These are phyloP conservation scores for Backusella australiensis DNA, from an alignment of 192 early-diverging fungal species.

Conservation along the genomic window DNA sequence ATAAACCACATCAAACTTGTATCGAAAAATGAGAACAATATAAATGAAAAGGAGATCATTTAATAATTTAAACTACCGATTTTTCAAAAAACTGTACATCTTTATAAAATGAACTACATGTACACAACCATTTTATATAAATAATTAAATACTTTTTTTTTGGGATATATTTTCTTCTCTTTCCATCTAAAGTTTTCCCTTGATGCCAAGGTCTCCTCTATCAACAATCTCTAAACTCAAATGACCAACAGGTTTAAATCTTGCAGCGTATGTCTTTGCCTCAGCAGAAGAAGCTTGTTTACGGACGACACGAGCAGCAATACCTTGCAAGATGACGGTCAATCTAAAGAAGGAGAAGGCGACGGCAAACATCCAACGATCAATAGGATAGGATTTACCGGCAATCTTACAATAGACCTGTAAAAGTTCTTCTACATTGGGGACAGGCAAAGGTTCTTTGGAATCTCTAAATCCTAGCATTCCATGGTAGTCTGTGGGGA, in stretches of 20 bases:
- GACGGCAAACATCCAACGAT: conserved; percentile 76
- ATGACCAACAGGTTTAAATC: conserved; percentile 48
- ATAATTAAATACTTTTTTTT: background rate
- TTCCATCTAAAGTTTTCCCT: conserved; percentile 2
- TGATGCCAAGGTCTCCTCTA: conserved; percentile 34
- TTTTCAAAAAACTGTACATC: too few relatives aligned
- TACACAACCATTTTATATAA: background rate
- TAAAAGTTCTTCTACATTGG: conserved; percentile 66
- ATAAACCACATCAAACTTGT: background rate
- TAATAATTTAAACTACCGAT: background rate
- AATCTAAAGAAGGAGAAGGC: conserved; percentile 90
- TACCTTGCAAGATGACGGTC: conserved; percentile 83
- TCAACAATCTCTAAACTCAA: conserved; percentile 65
- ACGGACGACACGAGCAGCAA: conserved; percentile 81
- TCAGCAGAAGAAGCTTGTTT: conserved; percentile 83
- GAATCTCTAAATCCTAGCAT: conserved; percentile 43
- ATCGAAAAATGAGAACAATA: background rate
- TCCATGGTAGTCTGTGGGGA: conserved; percentile 28
- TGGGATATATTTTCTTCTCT: background rate
- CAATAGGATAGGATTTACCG: conserved; percentile 69
- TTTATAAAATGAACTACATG: background rate
- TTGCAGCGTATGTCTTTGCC: conserved; percentile 39
- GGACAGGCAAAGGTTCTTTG: conserved; percentile 51
- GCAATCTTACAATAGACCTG: conserved; percentile 63
- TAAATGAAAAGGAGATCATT: background rate